phyloP scores from a whole-genome alignment of 495 filamentous ascomycete genomes.

The Aspergillus avenaceus region DNA sequence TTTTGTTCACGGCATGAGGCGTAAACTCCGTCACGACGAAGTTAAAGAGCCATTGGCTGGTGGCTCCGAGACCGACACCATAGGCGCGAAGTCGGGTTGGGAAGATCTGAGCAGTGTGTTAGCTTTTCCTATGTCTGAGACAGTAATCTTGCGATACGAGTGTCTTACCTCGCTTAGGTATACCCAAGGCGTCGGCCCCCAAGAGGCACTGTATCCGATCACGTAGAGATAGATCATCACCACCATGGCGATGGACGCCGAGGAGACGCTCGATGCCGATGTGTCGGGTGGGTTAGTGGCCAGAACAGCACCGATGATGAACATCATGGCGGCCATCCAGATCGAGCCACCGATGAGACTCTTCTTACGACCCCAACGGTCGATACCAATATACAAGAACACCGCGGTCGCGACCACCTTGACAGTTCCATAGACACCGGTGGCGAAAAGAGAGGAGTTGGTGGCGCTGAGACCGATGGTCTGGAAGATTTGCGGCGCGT shows the following conservation, averaged over 20 bases:
- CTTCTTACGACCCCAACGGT: slow-evolving; percentile 62
- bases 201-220: slow-evolving; percentile 38
- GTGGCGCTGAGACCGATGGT: slow-evolving; percentile 41
- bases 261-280: slow-evolving; percentile 21
- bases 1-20: slow-evolving; percentile 37
- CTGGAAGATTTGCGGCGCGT: slow-evolving; percentile 49
- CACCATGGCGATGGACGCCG: slow-evolving; percentile 44
- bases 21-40: slow-evolving; percentile 40
- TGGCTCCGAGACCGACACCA: slow-evolving; percentile 65
- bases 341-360: slow-evolving; percentile 66
- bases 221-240: slow-evolving; percentile 55
- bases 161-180: slow-evolving; percentile 44
- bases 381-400: slow-evolving; percentile 65
- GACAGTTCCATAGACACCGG: slow-evolving; percentile 49
- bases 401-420: slow-evolving; percentile 53
- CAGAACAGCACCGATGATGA: slow-evolving; percentile 72
- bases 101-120: slow-evolving; percentile 57
- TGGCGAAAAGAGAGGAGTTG: slow-evolving; percentile 45
- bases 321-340: slow-evolving; percentile 65
- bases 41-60: slow-evolving; percentile 46
- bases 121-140: neutral
- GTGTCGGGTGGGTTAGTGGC: slow-evolving; percentile 39
- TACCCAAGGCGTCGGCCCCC: slow-evolving; percentile 48
- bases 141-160: neutral
- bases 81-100: slow-evolving; percentile 65